phyloP scores from a whole-genome alignment of 192 early-diverging fungal species.

The Coemansia sp. region DNA sequence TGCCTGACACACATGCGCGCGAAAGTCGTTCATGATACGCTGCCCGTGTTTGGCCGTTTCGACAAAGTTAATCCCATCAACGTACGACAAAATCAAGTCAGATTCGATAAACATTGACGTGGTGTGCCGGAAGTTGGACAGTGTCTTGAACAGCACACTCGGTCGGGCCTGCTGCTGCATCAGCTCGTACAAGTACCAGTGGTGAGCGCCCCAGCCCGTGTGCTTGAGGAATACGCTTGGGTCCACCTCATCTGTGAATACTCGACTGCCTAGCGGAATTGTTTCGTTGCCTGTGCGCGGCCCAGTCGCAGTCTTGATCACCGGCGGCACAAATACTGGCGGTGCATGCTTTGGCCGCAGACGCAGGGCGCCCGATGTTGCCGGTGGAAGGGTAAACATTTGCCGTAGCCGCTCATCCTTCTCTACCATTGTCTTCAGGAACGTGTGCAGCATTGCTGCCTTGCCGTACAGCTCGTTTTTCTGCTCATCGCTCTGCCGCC shows the following conservation, averaged over 20 bases:
- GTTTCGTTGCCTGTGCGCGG: conserved; percentile 17
- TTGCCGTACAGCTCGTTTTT: conserved; percentile 38
- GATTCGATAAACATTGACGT: conserved; percentile 51
- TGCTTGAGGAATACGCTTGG: conserved; percentile 27
- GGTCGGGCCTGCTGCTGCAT: conserved; percentile 22
- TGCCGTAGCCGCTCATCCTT: conserved; percentile 49
- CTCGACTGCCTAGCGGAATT: conserved; percentile 24
- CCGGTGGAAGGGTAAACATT: conserved; percentile 22
- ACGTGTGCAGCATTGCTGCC: conserved; percentile 36
- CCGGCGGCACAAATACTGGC: conserved; percentile 32
- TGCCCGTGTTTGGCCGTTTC: conserved; percentile 36
- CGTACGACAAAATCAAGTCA: conserved; percentile 33
- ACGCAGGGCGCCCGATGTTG: background rate
- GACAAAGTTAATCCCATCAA: conserved; percentile 47
- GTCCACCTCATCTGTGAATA: conserved; percentile 39
- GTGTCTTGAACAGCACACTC: conserved; percentile 16
- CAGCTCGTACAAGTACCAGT: conserved; percentile 34
- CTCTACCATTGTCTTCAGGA: conserved; percentile 37
- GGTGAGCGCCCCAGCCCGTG: conserved; percentile 37
- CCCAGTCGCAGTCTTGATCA: conserved; percentile 1
- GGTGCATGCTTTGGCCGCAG: conserved; percentile 17
- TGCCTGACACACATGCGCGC: conserved; percentile 39
- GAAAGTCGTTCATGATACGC: conserved; percentile 43
- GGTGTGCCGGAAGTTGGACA: conserved; percentile 38
- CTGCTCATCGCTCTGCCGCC: conserved; percentile 13